Evolutionary conservation across 148 eudicot species (phyloP).

Genomic region (Silene latifolia): DNA sequence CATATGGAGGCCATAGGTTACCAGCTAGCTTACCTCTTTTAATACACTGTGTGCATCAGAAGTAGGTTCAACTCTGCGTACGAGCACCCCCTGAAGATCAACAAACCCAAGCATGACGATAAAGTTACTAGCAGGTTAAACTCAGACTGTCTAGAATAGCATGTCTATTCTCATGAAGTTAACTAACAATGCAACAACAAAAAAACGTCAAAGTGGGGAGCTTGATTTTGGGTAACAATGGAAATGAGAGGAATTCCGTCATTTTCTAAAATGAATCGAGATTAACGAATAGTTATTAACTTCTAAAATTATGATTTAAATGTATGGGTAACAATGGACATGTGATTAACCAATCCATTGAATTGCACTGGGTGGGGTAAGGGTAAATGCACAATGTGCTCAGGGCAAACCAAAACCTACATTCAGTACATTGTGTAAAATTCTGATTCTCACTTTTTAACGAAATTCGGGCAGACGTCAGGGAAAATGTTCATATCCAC

Average conservation of each 20-base stretch:
- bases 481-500: not conserved
- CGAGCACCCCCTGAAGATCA: slow-evolving; percentile 79
- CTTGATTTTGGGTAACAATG: not conserved
- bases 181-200: not conserved
- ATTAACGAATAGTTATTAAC: not conserved
- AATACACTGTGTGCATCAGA: slow-evolving; percentile 69
- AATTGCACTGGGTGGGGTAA: not conserved
- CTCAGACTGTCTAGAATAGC: not conserved
- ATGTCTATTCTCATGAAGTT: not conserved
- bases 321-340: not conserved
- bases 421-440: not conserved
- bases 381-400: not conserved
- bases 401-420: not conserved
- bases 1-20: not conserved
- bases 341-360: not conserved
- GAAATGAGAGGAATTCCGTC: not conserved
- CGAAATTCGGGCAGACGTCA: not conserved
- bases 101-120: slow-evolving; percentile 1
- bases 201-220: not conserved
- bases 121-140: not conserved
- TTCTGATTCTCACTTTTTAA: slow-evolving; percentile 4
- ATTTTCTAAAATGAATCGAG: not conserved
- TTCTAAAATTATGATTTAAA: not conserved
- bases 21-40: slow-evolving; percentile 63
- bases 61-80: slow-evolving; percentile 91